Evolutionary conservation across 2,329 filamentous ascomycete species (phyloP), one percentile per base, ranked within the genome.

Genomic region (Claviceps quebecensis): DNA sequence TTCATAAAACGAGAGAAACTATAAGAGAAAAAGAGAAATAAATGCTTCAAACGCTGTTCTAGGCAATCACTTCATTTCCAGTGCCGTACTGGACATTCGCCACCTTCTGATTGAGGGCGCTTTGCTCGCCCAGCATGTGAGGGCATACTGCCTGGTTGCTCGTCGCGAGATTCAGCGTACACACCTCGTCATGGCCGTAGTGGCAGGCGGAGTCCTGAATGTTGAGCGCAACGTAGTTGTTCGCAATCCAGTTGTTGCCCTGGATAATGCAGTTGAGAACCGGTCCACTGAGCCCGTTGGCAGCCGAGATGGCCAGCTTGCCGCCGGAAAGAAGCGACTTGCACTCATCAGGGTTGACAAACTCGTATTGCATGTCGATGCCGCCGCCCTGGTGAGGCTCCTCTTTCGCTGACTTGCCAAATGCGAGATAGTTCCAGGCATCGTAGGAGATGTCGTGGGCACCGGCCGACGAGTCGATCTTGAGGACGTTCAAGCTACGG

Each of bases 391-490:
- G 53, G 2, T 68, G 64, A 14, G 76, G 76, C 48, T 68, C 60
- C 14, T 68, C 61, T 7, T 63, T 66, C 41, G 77, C 78, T 13
- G 69, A 67, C 54, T 69, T 58, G 56, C 77, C 77, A 37, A 70
- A 75, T 57, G 64, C 63, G 41, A 81, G 74, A 59, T 75, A 74
- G 69, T 78, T 79, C 75, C 76, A 81, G 48, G 77, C 77, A 55
- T 81, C 77, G 67, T 81, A 81, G 52, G 69, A 73, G 66, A 81
- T 73, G 63, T 81, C 78, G 62, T 77, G 62, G 49, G 77, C 77
- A 47, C 76, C 77, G 41, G 67, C 69, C 0, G 77, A 80, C 49
- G 68, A 63, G 67, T 81, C 78, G 55, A 81, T 67, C 61, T 72
- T 72, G 54, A 81, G 72, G 50, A 87, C 75, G 57, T 78, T 71